A percentile compares a stretch with the other conserved stretches of the same genome.
These are phyloP conservation scores for Kodamaea ohmeri DNA, from an alignment of 1,139 yeast species.

Conservation along the genomic window DNA sequence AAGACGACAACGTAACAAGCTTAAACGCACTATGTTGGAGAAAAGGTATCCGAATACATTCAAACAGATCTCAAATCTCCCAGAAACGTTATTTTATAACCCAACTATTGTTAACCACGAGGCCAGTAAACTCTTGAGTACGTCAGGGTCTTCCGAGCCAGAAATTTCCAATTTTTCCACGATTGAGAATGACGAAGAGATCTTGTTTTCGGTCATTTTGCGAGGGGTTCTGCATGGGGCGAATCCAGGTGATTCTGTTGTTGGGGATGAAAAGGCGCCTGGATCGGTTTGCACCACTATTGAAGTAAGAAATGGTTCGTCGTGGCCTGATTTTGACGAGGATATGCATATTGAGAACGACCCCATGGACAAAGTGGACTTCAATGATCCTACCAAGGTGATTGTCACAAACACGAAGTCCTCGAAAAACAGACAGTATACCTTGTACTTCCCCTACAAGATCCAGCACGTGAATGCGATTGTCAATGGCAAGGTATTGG, in stretches of 20 bases:
- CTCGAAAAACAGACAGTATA: constrained; percentile 20
- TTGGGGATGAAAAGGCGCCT: constrained; percentile 5
- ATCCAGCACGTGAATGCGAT: constrained; percentile 44
- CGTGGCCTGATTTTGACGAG: constrained; percentile 37
- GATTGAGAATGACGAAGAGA: constrained; percentile 39
- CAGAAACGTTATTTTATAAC: constrained; percentile 39
- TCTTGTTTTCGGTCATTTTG: constrained; percentile 38
- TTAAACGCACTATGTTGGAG: constrained; percentile 33
- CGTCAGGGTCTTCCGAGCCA: constrained; percentile 15
- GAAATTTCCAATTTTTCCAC: constrained; percentile 26
- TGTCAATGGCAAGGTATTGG: constrained; percentile 25
- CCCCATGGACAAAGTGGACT: constrained; percentile 34
- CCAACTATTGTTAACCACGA: constrained; percentile 34
- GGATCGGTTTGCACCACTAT: constrained; percentile 25
- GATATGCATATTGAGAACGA: constrained; percentile 23
- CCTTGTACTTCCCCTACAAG: constrained; percentile 40
- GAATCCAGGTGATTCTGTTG: constrained; percentile 10
- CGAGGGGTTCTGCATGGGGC: constrained; percentile 25
- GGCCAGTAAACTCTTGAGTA: constrained; percentile 26
- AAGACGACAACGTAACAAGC: constrained; percentile 33
- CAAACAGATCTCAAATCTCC: constrained; percentile 33
- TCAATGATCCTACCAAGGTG: constrained; percentile 46
- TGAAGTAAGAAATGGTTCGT: constrained; percentile 45
- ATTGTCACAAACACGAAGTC: constrained; percentile 28
- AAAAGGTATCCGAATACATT: constrained; percentile 39